These are phyloP conservation scores for Euphorbia corollata DNA, from an alignment of 441 rosid genomes.

Conservation along the genomic window DNA sequence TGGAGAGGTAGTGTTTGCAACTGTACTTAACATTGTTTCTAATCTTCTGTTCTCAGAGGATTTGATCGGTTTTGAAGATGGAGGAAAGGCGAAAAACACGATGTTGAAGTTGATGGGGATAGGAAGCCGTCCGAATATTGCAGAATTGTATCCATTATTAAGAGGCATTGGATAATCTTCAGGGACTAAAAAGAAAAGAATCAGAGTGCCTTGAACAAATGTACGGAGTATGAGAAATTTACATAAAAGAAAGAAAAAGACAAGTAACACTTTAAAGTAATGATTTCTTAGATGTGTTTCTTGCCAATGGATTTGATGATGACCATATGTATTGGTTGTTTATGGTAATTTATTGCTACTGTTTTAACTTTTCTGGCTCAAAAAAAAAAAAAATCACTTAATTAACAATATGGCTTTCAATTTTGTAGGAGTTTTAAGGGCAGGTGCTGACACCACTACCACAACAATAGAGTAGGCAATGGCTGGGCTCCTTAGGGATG, in stretches of 20 bases:
- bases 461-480: slow-evolving; percentile 55
- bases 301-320: neutral
- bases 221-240: slow-evolving; percentile 20
- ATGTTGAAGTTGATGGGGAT: slow-evolving; percentile 20
- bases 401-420: too few relatives aligned
- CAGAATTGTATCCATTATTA: too few relatives aligned
- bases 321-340: neutral
- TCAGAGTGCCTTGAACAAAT: slow-evolving; percentile 8
- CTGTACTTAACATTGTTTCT: slow-evolving; percentile 20
- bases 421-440: slow-evolving; percentile 52
- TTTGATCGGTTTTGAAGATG: slow-evolving; percentile 9
- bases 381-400: too few relatives aligned
- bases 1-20: slow-evolving; percentile 23
- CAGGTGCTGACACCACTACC: slow-evolving; percentile 48
- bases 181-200: slow-evolving; percentile 21
- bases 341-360: neutral
- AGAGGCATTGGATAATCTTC: slow-evolving; percentile 25
- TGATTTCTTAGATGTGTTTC: neutral
- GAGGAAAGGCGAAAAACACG: slow-evolving; percentile 9
- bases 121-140: slow-evolving; percentile 12
- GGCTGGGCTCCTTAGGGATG: slow-evolving; percentile 43
- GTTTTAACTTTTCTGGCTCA: too few relatives aligned
- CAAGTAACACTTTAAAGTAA: neutral
- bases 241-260: slow-evolving; percentile 23
- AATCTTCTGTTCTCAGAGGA: slow-evolving; percentile 13